Percentiles rank a stretch among this genome's conserved stretches.
phyloP scores from a whole-genome alignment of 345 rosid species.

The Geranium rotundifolium region DNA sequence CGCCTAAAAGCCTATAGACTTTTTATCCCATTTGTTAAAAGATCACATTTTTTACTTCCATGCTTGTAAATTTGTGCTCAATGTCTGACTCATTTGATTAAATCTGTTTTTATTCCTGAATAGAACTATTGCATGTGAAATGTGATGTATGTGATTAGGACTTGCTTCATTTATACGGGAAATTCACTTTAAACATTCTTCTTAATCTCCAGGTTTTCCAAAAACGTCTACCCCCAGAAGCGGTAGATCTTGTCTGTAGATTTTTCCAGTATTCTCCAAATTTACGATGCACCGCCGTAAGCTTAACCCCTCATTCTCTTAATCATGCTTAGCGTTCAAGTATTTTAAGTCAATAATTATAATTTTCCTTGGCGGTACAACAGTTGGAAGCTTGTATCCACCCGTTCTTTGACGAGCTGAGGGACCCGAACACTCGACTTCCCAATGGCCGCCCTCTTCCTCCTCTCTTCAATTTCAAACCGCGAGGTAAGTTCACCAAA shows the following conservation, averaged over 20 bases:
- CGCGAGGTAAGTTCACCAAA: slow-evolving; percentile 36
- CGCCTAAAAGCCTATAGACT: no score
- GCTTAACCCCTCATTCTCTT: slow-evolving; percentile 12
- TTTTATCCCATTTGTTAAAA: no score
- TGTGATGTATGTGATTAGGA: no score
- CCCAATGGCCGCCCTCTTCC: slow-evolving; percentile 95
- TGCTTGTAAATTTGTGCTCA: no score
- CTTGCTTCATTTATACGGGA: neutral
- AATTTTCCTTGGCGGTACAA: slow-evolving; percentile 2
- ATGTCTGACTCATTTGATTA: no score
- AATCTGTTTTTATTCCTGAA: no score
- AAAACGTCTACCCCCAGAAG: slow-evolving; percentile 91
- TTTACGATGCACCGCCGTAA: slow-evolving; percentile 93
- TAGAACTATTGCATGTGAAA: no score
- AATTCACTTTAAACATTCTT: neutral
- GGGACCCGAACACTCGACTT: slow-evolving; percentile 79
- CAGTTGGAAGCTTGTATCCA: slow-evolving; percentile 90
- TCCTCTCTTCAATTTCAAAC: no score
- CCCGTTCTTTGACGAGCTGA: slow-evolving; percentile 79
- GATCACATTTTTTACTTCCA: no score
- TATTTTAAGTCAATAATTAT: neutral
- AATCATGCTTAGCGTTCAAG: neutral
- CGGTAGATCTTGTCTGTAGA: slow-evolving; percentile 91
- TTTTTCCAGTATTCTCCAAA: slow-evolving; percentile 95
- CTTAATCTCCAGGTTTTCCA: slow-evolving; percentile 46